A percentile compares a stretch with the other conserved stretches of the same genome.
Evolutionary conservation across 768 basidiomycete genomes (phyloP).

Genomic region (Lactifluus subvellereus): DNA sequence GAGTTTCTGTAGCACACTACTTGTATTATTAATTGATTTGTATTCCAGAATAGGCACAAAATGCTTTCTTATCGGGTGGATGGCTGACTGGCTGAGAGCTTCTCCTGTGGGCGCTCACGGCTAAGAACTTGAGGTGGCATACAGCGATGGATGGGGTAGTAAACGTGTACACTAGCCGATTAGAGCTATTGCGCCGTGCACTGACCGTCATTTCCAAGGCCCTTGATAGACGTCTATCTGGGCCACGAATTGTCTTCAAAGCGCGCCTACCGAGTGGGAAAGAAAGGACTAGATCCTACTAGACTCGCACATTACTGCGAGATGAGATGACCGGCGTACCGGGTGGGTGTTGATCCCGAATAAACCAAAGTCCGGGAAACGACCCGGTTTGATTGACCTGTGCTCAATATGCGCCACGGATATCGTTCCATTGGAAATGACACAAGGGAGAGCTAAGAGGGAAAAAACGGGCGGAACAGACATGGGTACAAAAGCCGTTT

Average conservation of each 20-base stretch:
- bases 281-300: not conserved
- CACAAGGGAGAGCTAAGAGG: not conserved
- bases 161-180: not conserved
- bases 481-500: not conserved
- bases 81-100: not conserved
- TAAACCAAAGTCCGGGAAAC: not conserved
- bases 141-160: not conserved
- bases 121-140: not conserved
- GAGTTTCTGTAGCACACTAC: constrained; percentile 18
- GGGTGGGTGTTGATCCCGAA: not conserved
- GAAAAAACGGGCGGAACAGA: not conserved
- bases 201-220: not conserved
- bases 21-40: constrained; percentile 23
- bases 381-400: not conserved
- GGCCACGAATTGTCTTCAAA: not conserved
- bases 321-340: not conserved
- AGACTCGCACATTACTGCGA: not conserved
- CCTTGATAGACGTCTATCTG: not conserved
- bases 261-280: not conserved
- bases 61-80: not conserved
- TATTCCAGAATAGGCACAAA: not conserved
- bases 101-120: not conserved
- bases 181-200: not conserved
- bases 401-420: not conserved
- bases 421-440: not conserved